Percentiles rank a stretch among this genome's conserved stretches.
phyloP scores from a whole-genome alignment of 2,329 filamentous ascomycete species.

The Aschersonia sp. region DNA sequence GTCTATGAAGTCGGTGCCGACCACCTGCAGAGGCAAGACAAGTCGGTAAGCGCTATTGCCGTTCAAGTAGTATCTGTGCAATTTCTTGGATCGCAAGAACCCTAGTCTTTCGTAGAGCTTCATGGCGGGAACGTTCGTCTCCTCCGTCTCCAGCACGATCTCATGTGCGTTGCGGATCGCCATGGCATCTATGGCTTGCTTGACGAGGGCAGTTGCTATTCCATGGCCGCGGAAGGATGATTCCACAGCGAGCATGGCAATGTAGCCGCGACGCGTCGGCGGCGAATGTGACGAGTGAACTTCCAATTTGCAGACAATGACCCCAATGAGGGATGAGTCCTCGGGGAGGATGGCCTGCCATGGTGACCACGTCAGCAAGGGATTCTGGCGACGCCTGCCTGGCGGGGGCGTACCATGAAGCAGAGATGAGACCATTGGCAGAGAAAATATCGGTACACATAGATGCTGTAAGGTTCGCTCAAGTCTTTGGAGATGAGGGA shows the following conservation, averaged over 20 bases:
- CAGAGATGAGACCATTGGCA: constrained; percentile 98
- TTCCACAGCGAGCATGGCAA: constrained; percentile 93
- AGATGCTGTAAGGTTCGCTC: constrained; percentile 97
- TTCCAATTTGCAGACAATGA: constrained; percentile 91
- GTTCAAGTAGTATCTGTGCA: constrained; percentile 93
- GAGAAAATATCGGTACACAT: constrained; percentile 95
- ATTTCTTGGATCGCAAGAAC: constrained; percentile 79
- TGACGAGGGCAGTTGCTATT: constrained; percentile 80
- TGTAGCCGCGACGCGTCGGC: constrained; percentile 71
- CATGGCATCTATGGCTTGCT: constrained; percentile 86
- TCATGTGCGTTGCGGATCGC: constrained; percentile 72
- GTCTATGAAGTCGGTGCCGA: constrained; percentile 19
- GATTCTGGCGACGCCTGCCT: neutral
- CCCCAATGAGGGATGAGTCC: constrained; percentile 60
- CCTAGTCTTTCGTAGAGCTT: constrained; percentile 86
- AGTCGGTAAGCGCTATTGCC: constrained; percentile 89
- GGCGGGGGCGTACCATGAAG: constrained; percentile 53
- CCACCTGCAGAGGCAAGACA: constrained; percentile 60
- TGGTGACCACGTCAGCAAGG: constrained; percentile 2
- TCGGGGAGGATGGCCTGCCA: constrained; percentile 43
- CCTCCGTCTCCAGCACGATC: constrained; percentile 90
- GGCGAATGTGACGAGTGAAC: constrained; percentile 70
- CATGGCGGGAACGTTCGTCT: constrained; percentile 80
- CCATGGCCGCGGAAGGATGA: constrained; percentile 68
- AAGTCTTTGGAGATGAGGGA: constrained; percentile 90